These are phyloP conservation scores for Neofusicoccum ribis DNA, from an alignment of 2,329 filamentous ascomycete genomes.

Conservation along the genomic window DNA sequence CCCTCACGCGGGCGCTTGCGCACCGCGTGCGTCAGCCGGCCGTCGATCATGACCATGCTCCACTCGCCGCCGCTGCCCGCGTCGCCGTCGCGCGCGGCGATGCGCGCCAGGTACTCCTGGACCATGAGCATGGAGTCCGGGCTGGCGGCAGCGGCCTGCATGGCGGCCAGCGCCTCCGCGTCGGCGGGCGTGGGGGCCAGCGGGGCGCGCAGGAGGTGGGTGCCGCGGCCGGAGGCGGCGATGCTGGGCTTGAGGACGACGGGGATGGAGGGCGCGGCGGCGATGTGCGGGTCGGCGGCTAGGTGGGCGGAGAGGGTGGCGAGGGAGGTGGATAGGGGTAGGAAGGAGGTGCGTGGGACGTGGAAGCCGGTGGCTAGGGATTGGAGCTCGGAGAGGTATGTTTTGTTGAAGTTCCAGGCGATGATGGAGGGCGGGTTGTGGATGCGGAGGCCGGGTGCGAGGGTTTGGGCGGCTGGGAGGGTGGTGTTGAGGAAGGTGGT, in stretches of 20 bases:
- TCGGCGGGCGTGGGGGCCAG: conserved; percentile 1
- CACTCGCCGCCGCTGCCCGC: conserved; percentile 15
- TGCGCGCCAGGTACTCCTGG: conserved; percentile 15
- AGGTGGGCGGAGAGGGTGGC: neutral
- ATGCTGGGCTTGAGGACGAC: conserved; percentile 18
- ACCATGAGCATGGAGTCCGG: neutral
- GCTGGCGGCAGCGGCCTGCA: neutral
- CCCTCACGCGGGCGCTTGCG: conserved; percentile 5
- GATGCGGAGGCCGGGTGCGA: conserved; percentile 15
- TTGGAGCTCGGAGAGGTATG: conserved; percentile 15
- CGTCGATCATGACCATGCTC: conserved; percentile 5
- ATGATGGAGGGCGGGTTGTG: conserved; percentile 10
- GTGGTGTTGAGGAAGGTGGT: neutral
- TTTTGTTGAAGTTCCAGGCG: conserved; percentile 19
- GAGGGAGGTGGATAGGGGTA: neutral
- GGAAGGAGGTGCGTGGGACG: conserved; percentile 9
- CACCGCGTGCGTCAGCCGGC: conserved; percentile 6
- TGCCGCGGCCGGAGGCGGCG: conserved; percentile 6
- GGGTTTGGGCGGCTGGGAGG: conserved; percentile 10
- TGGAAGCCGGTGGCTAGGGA: neutral
- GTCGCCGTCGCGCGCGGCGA: neutral
- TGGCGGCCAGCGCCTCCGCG: neutral
- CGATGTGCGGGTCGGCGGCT: neutral
- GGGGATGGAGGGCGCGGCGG: neutral
- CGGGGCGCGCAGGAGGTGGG: conserved; percentile 2